Conservation (phyloP, 768 basidiomycete genomes). For the Russula brevipes region DNA sequence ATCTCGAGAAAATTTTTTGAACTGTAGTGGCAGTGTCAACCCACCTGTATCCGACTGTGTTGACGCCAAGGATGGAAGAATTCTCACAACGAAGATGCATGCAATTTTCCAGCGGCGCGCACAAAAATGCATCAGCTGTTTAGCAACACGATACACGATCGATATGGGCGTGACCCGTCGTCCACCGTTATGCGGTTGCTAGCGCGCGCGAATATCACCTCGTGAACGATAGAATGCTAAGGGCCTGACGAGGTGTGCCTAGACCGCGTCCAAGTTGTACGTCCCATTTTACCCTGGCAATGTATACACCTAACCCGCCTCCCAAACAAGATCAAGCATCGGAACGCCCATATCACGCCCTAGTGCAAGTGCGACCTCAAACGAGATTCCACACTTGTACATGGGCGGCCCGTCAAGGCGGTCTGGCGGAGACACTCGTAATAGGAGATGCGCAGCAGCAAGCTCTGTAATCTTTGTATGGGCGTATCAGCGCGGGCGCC, state of each 20-base stretch:
- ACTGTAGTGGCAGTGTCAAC: too few relatives aligned
- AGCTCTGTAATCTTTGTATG: conserved; percentile 57
- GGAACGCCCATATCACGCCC: conserved; percentile 57
- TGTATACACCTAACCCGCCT: conserved; percentile 28
- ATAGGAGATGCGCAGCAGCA: conserved; percentile 57
- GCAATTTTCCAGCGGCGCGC: background rate
- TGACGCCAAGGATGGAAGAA: too few relatives aligned
- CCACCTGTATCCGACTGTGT: too few relatives aligned
- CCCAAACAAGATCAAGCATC: conserved; percentile 66
- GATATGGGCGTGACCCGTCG: too few relatives aligned
- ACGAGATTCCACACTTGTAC: conserved; percentile 70
- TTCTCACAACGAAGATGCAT: background rate
- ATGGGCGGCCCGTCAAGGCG: conserved; percentile 63
- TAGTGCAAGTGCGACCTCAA: conserved; percentile 48
- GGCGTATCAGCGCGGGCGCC: background rate
- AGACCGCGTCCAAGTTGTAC: background rate
- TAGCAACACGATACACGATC: too few relatives aligned
- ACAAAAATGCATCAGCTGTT: background rate
- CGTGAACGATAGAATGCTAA: background rate
- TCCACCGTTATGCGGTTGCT: background rate
- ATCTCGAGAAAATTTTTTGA: too few relatives aligned
- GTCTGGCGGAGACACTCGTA: conserved; percentile 56
- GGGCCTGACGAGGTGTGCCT: background rate
- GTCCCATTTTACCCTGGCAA: background rate
- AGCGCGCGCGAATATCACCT: background rate